phyloP scores from a whole-genome alignment of 352 stramenopile species.

The Pythium dissotocum region DNA sequence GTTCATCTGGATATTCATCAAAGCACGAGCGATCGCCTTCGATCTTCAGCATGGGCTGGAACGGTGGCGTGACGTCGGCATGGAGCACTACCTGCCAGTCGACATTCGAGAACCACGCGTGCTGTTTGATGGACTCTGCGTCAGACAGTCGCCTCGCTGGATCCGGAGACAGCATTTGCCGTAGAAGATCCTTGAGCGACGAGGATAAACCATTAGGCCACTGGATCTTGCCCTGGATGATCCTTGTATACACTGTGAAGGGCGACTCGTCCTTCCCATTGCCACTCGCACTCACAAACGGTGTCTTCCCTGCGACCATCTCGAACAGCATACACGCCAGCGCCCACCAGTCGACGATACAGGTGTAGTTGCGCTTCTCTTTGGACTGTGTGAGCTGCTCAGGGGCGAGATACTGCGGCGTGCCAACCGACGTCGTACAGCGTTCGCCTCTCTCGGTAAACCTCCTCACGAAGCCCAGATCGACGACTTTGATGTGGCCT shows the following conservation, averaged over 20 bases:
- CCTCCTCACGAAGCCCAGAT: slow-evolving; percentile 68
- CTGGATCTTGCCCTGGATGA: slow-evolving; percentile 63
- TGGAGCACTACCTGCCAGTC: slow-evolving; percentile 60
- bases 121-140: slow-evolving; percentile 44
- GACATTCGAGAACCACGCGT: slow-evolving; percentile 67
- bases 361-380: slow-evolving; percentile 64
- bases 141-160: slow-evolving; percentile 51
- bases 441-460: slow-evolving; percentile 38
- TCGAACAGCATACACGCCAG: slow-evolving; percentile 83
- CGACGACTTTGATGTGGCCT: slow-evolving; percentile 68
- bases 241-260: slow-evolving; percentile 85
- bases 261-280: slow-evolving; percentile 74
- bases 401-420: slow-evolving; percentile 68
- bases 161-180: slow-evolving; percentile 64
- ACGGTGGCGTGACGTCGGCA: slow-evolving; percentile 47
- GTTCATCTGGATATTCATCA: slow-evolving; percentile 56
- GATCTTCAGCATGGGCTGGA: slow-evolving; percentile 37
- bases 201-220: slow-evolving; percentile 47
- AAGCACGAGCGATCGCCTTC: slow-evolving; percentile 65
- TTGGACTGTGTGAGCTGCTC: slow-evolving; percentile 70
- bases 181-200: slow-evolving; percentile 62
- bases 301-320: slow-evolving; percentile 65
- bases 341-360: slow-evolving; percentile 85
- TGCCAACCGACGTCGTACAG: slow-evolving; percentile 59
- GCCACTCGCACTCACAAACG: slow-evolving; percentile 42